Evolutionary conservation across 805 yeast species (phyloP), one percentile per base, ranked within the genome.

Genomic region (Ogataea trehalophila): DNA sequence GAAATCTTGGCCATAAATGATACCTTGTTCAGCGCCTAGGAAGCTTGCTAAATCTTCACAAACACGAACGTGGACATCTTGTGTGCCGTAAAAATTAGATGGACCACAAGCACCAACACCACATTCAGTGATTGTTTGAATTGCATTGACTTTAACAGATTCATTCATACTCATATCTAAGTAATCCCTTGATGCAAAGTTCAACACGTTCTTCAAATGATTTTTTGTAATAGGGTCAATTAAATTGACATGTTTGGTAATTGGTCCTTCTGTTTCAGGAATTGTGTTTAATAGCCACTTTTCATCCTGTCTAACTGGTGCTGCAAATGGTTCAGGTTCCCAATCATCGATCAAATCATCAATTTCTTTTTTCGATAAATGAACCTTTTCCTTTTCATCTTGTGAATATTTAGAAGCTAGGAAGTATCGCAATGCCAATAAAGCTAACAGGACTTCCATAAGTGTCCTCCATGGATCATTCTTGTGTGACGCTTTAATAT

Each of bases 81-180:
- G 96, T 50, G 90, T 86, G 51, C 99, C 99, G 66, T 91, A 94
- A 60, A 94, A 94, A 47, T 96, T 95, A 39, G 97, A 95, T 5
- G 99, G 98, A 37, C 98, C 97, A 73, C 99, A 94, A 0, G 97
- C 92, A 54, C 99, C 99, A 44, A 94, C 97, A 63, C 99, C 99
- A 49, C 85, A 81, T 48, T 74, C 73, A 41, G 73, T 72, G 51
- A 94, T 81, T 20, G 80, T 74, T 31, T 71, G 63, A 44, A 78
- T 74, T 5, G 90, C 89, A 13, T 72, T 76, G 18, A 72, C 65
- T 44, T 71, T 70, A 37, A 89, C 72, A 15, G 52, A 62, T 18
- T 67, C 66, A 55, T 77, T 68, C 33, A 67, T 66, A 43, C 83
- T 77, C 62, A 89, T 69, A 57, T 81, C 77, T 60, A 88, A 73